Evolutionary conservation across 1,284 basidiomycete species (phyloP).

Genomic region (Papiliotrema fonsecae): DNA sequence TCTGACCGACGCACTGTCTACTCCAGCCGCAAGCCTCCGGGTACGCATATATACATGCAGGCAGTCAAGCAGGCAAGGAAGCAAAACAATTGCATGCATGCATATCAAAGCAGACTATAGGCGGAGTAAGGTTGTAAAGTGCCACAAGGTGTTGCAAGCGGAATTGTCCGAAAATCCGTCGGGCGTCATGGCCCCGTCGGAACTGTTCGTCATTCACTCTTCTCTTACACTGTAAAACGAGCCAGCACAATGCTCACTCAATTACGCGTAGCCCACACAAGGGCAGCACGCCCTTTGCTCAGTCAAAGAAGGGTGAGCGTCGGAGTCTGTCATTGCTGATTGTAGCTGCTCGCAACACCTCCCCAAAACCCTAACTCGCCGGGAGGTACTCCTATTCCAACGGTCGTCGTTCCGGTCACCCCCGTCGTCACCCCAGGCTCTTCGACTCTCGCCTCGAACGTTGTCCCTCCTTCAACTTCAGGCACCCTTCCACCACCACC

Average conservation of each 20-base stretch:
- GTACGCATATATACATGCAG: no score
- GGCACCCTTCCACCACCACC: conserved; percentile 17
- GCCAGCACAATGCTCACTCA: conserved; percentile 27
- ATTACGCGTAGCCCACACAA: conserved; percentile 23
- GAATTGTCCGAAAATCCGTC: no score
- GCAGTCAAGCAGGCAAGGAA: no score
- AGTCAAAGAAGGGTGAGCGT: conserved; percentile 27
- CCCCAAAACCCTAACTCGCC: conserved; percentile 6
- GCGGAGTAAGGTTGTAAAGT: no score
- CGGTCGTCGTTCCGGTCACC: conserved; percentile 6
- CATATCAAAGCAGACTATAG: no score
- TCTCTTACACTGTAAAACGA: neutral
- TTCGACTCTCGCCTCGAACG: conserved; percentile 13
- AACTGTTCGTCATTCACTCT: neutral
- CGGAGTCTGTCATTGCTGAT: neutral
- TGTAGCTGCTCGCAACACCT: conserved; percentile 27
- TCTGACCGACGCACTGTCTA: no score
- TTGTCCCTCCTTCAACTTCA: conserved; percentile 16
- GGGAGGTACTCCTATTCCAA: conserved; percentile 4
- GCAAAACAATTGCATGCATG: no score
- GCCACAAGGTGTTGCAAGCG: no score
- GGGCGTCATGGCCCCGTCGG: no score
- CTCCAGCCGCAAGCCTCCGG: no score
- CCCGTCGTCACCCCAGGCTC: conserved; percentile 1
- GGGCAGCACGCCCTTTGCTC: conserved; percentile 22